Percentiles rank a stretch among this genome's conserved stretches.
Evolutionary conservation across 2,329 filamentous ascomycete genomes (phyloP).

Genomic region (Fusarium goolgardi): DNA sequence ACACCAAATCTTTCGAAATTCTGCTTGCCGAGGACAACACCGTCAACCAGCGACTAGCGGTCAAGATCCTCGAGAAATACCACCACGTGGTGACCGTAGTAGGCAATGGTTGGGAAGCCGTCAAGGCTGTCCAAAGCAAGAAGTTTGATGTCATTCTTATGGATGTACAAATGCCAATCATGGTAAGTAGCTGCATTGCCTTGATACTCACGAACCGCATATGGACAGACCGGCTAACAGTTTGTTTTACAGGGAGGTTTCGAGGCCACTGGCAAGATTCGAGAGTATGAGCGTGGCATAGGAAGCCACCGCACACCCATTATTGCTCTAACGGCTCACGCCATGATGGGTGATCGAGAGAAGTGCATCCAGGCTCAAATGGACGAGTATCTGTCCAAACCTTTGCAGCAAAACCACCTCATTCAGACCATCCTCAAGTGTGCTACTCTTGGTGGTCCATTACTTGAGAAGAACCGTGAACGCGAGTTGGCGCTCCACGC

Average conservation of each 20-base stretch:
- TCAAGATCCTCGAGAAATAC: conserved; percentile 97
- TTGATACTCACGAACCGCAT: not conserved
- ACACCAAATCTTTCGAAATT: conserved; percentile 95
- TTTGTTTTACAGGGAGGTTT: conserved; percentile 79
- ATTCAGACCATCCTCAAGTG: conserved; percentile 98
- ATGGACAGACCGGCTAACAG: conserved; percentile 50
- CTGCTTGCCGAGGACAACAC: conserved; percentile 96
- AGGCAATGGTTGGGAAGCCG: conserved; percentile 92
- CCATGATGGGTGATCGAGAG: conserved; percentile 97
- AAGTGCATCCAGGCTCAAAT: conserved; percentile 99
- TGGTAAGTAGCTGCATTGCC: conserved; percentile 67
- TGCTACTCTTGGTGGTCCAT: conserved; percentile 86
- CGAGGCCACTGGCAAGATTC: conserved; percentile 95
- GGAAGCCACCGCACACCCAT: conserved; percentile 89
- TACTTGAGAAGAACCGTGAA: conserved; percentile 81
- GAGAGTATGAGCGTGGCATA: conserved; percentile 89
- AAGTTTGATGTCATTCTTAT: conserved; percentile 97
- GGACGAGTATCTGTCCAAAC: conserved; percentile 98
- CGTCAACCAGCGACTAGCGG: conserved; percentile 94
- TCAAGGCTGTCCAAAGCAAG: conserved; percentile 90
- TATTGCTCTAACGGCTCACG: conserved; percentile 95
- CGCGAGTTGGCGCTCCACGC: conserved; percentile 65
- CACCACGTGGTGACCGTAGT: conserved; percentile 93
- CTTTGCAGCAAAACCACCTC: conserved; percentile 94
- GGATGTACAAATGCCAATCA: conserved; percentile 99